A percentile compares a stretch with the other conserved stretches of the same genome.
These are phyloP conservation scores for Fusarium clavum DNA, from an alignment of 2,329 filamentous ascomycete species.

Conservation along the genomic window DNA sequence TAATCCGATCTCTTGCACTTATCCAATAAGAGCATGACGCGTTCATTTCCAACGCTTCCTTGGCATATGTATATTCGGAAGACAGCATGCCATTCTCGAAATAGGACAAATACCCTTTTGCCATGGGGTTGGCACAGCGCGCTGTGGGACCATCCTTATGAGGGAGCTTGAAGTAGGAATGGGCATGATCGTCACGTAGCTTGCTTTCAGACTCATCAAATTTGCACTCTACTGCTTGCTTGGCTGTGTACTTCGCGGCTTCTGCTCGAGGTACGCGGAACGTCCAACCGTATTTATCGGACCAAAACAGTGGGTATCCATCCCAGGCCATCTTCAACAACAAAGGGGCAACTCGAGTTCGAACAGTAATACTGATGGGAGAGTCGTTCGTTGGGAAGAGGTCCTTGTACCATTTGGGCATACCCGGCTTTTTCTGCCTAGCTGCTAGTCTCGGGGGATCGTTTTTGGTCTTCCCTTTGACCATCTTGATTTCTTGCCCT, in stretches of 20 bases:
- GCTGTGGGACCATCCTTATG: slow-evolving; percentile 94
- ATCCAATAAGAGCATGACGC: slow-evolving; percentile 99
- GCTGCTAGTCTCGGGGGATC: slow-evolving; percentile 82
- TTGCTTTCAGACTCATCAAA: slow-evolving; percentile 78
- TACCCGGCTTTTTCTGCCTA: slow-evolving; percentile 92
- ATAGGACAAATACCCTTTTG: slow-evolving; percentile 89
- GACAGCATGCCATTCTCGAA: slow-evolving; percentile 91
- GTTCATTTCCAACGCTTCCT: slow-evolving; percentile 97
- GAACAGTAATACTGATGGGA: slow-evolving; percentile 82
- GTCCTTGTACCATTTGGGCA: slow-evolving; percentile 96
- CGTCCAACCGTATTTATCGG: slow-evolving; percentile 91
- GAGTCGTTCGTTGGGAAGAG: slow-evolving; percentile 77
- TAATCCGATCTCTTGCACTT: slow-evolving; percentile 91
- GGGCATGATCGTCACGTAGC: slow-evolving; percentile 73
- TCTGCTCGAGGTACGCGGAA: slow-evolving; percentile 79
- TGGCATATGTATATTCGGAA: slow-evolving; percentile 90
- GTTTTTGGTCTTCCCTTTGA: slow-evolving; percentile 88
- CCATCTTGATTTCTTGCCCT: slow-evolving; percentile 90
- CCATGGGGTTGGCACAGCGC: slow-evolving; percentile 86
- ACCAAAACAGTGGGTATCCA: slow-evolving; percentile 90
- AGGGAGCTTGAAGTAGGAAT: slow-evolving; percentile 90
- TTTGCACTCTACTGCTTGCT: slow-evolving; percentile 79
- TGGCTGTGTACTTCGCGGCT: slow-evolving; percentile 71
- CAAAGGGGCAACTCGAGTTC: slow-evolving; percentile 87
- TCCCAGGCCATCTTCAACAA: slow-evolving; percentile 90